Evolutionary conservation across 2,329 filamentous ascomycete species (phyloP), one percentile per base, ranked within the genome.

Genomic region (Neofusicoccum kwambonambiense): DNA sequence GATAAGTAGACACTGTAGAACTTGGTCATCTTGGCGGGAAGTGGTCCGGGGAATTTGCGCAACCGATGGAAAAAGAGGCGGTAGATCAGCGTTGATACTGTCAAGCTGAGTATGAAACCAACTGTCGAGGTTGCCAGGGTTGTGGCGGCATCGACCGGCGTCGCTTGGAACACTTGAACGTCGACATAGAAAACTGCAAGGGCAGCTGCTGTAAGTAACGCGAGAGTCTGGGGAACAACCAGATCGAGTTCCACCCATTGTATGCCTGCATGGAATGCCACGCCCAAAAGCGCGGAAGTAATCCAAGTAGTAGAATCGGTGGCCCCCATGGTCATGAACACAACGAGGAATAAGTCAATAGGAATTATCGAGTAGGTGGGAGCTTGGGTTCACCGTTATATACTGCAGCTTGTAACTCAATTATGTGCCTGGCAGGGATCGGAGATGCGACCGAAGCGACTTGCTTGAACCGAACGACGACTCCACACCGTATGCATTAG

Each of bases 1-100:
- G 6, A 69, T 70, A 27, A 72, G 69, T 69, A 70, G 5, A 50
- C 15, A 13, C 34, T 13, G 34, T 62, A 79, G 19, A 80, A 61
- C 15, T 65, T 71, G 1, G 73, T 71, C 11, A 80, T 15, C 19
- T 75, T 72, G 7, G 75, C 74, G 34, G 62, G 64, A 41, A 70
- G 71, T 3, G 78, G 78, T 13, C 75, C 75, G 3, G 75, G 74
- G 37, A 77, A 74, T 7, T 66, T 70, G 56, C 74, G 74, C 35
- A 78, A 66, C 1, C 71, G 74, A 60, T 77, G 71, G 56, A 77
- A 70, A 56, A 73, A 73, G 12, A 72, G 42, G 37, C 78, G 73
- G 64, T 78, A 75, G 65, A 8, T 11, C 4, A 64, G 4, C 7
- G 52, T 64, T 4, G 42, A 58, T 4, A 11, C 15, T 3, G 44